phyloP scores from a whole-genome alignment of 192 early-diverging fungal species.

The Coemansia sp. region DNA sequence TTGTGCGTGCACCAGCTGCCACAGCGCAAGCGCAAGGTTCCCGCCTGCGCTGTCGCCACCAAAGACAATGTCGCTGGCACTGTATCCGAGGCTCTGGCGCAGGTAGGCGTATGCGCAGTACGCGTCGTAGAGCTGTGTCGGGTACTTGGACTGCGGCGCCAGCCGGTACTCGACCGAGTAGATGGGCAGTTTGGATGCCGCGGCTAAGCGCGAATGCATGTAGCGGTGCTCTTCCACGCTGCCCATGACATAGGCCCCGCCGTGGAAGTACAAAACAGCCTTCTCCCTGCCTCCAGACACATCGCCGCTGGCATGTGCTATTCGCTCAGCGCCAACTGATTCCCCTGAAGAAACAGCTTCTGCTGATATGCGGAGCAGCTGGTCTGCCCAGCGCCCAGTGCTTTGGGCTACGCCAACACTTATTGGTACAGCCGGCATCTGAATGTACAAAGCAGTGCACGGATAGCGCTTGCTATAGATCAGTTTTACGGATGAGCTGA shows the following conservation, averaged over 20 bases:
- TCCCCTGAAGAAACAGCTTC: not conserved
- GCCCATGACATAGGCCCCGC: constrained; percentile 67
- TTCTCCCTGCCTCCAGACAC: not conserved
- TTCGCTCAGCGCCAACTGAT: constrained; percentile 14
- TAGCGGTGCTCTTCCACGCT: constrained; percentile 40
- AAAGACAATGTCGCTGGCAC: constrained; percentile 23
- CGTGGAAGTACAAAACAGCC: constrained; percentile 71
- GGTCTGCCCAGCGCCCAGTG: not conserved
- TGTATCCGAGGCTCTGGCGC: constrained; percentile 11
- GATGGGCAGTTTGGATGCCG: constrained; percentile 32
- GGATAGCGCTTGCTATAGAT: not conserved
- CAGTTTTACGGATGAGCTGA: not conserved
- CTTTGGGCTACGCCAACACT: not conserved
- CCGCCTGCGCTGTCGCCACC: constrained; percentile 56
- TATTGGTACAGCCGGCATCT: not conserved
- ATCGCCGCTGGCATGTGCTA: not conserved
- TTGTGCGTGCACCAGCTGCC: constrained; percentile 21
- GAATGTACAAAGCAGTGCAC: not conserved
- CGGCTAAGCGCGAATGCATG: constrained; percentile 54
- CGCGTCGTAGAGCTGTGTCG: constrained; percentile 79
- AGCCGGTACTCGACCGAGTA: constrained; percentile 75
- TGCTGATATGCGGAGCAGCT: not conserved
- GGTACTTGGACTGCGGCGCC: constrained; percentile 80
- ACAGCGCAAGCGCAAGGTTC: constrained; percentile 41
- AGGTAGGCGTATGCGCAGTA: constrained; percentile 74